Evolutionary conservation across 2,329 filamentous ascomycete genomes (phyloP).

Genomic region (Passalora sequoiae): DNA sequence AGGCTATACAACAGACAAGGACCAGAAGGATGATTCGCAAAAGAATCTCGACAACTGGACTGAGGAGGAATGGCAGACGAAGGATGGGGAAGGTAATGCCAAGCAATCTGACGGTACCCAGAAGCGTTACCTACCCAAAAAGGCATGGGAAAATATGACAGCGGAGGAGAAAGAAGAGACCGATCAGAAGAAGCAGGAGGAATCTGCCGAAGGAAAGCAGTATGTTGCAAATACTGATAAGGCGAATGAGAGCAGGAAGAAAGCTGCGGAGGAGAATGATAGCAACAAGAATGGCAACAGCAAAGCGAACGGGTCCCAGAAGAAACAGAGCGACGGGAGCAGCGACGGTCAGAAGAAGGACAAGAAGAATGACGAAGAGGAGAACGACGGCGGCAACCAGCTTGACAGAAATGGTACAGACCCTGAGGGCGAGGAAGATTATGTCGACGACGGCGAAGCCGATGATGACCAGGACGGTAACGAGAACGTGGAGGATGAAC

Average conservation of each 20-base stretch:
- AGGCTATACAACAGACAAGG: slow-evolving; percentile 43
- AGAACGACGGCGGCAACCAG: slow-evolving; percentile 22
- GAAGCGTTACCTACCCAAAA: slow-evolving; percentile 45
- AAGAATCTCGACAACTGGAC: slow-evolving; percentile 44
- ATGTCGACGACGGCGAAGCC: slow-evolving; percentile 30
- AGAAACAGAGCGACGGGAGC: slow-evolving; percentile 8
- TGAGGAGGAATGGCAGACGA: slow-evolving; percentile 49
- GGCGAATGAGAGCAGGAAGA: slow-evolving; percentile 39
- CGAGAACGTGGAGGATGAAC: slow-evolving; percentile 12
- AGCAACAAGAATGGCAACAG: slow-evolving; percentile 17
- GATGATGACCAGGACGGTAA: slow-evolving; percentile 24
- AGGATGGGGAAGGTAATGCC: slow-evolving; percentile 43
- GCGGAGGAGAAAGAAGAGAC: slow-evolving; percentile 44
- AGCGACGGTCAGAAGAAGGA: slow-evolving; percentile 21
- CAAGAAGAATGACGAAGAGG: slow-evolving; percentile 29
- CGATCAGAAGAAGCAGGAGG: slow-evolving; percentile 37
- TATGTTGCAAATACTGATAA: slow-evolving; percentile 41
- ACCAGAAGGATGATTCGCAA: slow-evolving; percentile 41
- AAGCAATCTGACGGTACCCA: slow-evolving; percentile 42
- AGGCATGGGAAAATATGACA: slow-evolving; percentile 47
- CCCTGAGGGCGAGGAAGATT: slow-evolving; percentile 17
- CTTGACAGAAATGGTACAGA: slow-evolving; percentile 1
- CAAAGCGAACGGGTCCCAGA: neutral
- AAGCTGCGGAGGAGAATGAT: slow-evolving; percentile 34
- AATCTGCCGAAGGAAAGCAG: slow-evolving; percentile 41